Percentiles rank a stretch among this genome's conserved stretches.
Conservation (phyloP, 495 filamentous ascomycete species). For the Sporormia fimetaria region DNA sequence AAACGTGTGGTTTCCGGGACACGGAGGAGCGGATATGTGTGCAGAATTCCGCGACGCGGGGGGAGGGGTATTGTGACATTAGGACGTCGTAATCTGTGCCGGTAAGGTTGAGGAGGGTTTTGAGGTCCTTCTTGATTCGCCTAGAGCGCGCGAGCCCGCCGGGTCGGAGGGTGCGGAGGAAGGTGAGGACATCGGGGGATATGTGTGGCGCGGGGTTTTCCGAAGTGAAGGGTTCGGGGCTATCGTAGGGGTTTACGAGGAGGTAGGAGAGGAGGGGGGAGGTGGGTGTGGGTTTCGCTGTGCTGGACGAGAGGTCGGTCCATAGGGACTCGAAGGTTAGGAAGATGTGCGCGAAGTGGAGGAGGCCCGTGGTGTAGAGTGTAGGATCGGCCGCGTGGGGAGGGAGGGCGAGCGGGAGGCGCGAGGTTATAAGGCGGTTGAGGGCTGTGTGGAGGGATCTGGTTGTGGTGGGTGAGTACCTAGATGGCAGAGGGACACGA, state of each 20-base stretch:
- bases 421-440: slow-evolving; percentile 38
- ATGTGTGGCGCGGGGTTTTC: slow-evolving; percentile 9
- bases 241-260: slow-evolving; percentile 24
- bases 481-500: background rate
- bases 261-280: slow-evolving; percentile 24
- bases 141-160: slow-evolving; percentile 20
- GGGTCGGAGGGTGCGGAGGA: slow-evolving; percentile 26
- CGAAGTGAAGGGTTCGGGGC: slow-evolving; percentile 6
- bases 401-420: slow-evolving; percentile 38
- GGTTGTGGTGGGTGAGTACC: slow-evolving; percentile 10
- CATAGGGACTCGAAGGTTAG: slow-evolving; percentile 37
- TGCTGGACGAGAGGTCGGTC: slow-evolving; percentile 20
- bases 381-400: slow-evolving; percentile 30
- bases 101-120: slow-evolving; percentile 14
- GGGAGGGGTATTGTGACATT: slow-evolving; percentile 18
- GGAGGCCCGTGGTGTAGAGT: slow-evolving; percentile 36
- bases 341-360: slow-evolving; percentile 38
- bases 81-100: slow-evolving; percentile 18
- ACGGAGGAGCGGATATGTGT: slow-evolving; percentile 31
- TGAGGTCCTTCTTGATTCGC: slow-evolving; percentile 25
- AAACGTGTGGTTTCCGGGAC: slow-evolving; percentile 36
- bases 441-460: slow-evolving; percentile 36
- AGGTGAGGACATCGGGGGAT: slow-evolving; percentile 3
- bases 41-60: slow-evolving; percentile 20
- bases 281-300: slow-evolving; percentile 11